phyloP scores from a whole-genome alignment of 2,329 filamentous ascomycete genomes.

The Cladophialophora bantiana region DNA sequence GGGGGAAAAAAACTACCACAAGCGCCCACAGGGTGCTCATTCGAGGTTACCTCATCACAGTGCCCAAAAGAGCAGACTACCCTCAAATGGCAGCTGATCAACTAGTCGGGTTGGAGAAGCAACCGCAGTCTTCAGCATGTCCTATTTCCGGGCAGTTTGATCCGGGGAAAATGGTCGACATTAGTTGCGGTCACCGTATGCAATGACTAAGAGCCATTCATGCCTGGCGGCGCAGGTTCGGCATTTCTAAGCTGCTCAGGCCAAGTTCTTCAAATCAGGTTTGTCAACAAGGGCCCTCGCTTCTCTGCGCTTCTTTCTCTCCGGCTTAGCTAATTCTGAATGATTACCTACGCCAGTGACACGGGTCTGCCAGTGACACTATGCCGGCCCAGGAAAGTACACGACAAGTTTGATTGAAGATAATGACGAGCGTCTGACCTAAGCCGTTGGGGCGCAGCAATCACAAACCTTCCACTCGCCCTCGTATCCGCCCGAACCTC shows the following conservation, averaged over 20 bases:
- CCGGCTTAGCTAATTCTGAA: slow-evolving; percentile 19
- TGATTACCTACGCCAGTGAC: not conserved
- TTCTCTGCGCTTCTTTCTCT: slow-evolving; percentile 4
- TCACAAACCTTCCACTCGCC: not conserved
- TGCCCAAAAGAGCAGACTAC: not conserved
- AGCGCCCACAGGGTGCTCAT: not conserved
- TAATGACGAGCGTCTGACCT: slow-evolving; percentile 22
- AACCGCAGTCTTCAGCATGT: not conserved
- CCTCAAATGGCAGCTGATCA: not conserved
- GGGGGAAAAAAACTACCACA: not conserved
- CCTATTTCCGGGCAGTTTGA: not conserved
- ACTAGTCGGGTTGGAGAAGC: not conserved
- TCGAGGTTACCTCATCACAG: not conserved
- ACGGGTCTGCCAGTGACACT: not conserved
- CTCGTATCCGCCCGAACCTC: slow-evolving; percentile 4
- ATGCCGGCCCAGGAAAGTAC: slow-evolving; percentile 5
- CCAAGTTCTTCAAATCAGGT: not conserved
- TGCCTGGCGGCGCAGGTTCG: not conserved
- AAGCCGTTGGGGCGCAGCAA: slow-evolving; percentile 1
- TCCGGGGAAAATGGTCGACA: not conserved
- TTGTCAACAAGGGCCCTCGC: not conserved
- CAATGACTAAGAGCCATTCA: not conserved
- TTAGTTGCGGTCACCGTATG: not conserved
- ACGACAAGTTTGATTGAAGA: not conserved
- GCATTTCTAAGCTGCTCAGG: not conserved